A percentile compares a stretch with the other conserved stretches of the same genome.
These are phyloP conservation scores for Conidiobolus incongruus DNA, from an alignment of 371 early-diverging fungal genomes.

Conservation along the genomic window DNA sequence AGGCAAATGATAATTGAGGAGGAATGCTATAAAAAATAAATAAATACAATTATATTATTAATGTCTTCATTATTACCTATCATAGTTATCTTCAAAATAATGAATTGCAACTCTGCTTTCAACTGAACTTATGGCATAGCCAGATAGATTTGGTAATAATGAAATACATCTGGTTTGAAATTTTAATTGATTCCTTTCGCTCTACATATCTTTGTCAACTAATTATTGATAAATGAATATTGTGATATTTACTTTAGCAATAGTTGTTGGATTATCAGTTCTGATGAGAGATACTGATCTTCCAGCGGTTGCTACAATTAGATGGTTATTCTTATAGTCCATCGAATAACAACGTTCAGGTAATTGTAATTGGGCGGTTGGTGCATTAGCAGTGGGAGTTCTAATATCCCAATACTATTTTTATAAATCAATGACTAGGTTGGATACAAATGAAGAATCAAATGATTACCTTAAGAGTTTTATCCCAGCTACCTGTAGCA, in stretches of 20 bases:
- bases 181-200: constrained; percentile 9
- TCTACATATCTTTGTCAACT: neutral
- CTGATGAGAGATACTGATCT: constrained; percentile 44
- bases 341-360: constrained; percentile 64
- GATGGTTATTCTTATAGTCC: constrained; percentile 39
- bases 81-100: constrained; percentile 14
- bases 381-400: constrained; percentile 14
- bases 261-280: constrained; percentile 38
- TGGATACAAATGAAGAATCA: constrained; percentile 4
- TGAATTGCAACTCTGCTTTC: constrained; percentile 88
- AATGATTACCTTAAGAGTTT: constrained; percentile 30
- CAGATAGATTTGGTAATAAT: constrained; percentile 46
- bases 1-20: too few relatives aligned
- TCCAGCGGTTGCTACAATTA: constrained; percentile 63
- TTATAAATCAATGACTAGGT: neutral
- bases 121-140: constrained; percentile 75
- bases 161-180: constrained; percentile 37
- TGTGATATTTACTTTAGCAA: constrained; percentile 20
- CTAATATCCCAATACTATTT: constrained; percentile 63
- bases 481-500: constrained; percentile 90
- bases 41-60: too few relatives aligned
- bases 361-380: constrained; percentile 32
- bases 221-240: too few relatives aligned
- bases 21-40: too few relatives aligned
- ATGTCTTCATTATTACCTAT: too few relatives aligned